phyloP scores from a whole-genome alignment of 1,139 yeast species.

The Taphrina betulina region DNA sequence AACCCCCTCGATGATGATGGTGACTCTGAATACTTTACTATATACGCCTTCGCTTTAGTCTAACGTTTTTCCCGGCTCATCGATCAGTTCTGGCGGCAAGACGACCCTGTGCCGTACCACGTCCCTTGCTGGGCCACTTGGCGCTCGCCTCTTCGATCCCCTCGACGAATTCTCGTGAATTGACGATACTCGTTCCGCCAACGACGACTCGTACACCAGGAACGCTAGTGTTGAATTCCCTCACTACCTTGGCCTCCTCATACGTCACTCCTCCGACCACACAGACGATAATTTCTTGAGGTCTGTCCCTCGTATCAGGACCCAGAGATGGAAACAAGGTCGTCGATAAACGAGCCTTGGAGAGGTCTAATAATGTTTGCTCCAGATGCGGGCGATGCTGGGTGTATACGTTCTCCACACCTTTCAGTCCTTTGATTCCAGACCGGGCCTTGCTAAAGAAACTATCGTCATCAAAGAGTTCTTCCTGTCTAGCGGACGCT shows the following conservation, averaged over 20 bases:
- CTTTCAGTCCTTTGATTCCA: conserved; percentile 50
- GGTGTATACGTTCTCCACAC: conserved; percentile 60
- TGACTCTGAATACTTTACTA: too few species aligned
- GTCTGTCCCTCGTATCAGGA: conserved; percentile 46
- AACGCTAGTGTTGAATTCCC: conserved; percentile 56
- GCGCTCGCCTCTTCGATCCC: conserved; percentile 7
- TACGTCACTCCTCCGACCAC: conserved; percentile 88
- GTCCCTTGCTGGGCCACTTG: conserved; percentile 11
- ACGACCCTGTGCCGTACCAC: conserved; percentile 8
- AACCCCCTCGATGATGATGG: too few species aligned
- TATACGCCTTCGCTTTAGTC: too few species aligned
- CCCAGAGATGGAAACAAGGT: conserved; percentile 52
- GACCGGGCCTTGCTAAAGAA: conserved; percentile 49
- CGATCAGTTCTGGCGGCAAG: neutral
- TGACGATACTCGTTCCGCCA: conserved; percentile 75
- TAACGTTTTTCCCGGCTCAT: too few species aligned
- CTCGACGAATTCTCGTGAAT: conserved; percentile 57
- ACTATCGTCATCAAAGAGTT: conserved; percentile 47
- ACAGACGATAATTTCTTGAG: conserved; percentile 77
- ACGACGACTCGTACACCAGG: conserved; percentile 59
- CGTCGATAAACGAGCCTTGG: conserved; percentile 54
- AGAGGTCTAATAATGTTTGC: conserved; percentile 51
- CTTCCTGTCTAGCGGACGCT: conserved; percentile 49
- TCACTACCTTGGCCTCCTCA: conserved; percentile 82
- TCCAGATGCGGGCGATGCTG: conserved; percentile 77